Evolutionary conservation across 2,329 filamentous ascomycete species (phyloP).

Genomic region (Pseudogymnoascus verrucosus): DNA sequence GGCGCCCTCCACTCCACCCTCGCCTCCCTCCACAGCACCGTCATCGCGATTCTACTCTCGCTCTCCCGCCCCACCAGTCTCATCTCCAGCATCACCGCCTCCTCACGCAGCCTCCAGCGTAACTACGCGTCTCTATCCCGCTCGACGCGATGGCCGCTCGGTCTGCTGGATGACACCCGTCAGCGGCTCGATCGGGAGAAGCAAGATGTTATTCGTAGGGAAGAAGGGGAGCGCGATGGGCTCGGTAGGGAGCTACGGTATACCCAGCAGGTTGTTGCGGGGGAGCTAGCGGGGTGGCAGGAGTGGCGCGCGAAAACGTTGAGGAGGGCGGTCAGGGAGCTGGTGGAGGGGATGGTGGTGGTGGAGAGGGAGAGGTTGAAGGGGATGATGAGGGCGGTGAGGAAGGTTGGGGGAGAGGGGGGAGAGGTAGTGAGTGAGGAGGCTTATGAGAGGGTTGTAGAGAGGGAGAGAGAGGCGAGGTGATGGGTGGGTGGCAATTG

Average conservation of each 20-base stretch:
- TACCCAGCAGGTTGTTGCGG: constrained; percentile 87
- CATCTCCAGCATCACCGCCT: constrained; percentile 65
- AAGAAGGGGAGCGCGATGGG: constrained; percentile 60
- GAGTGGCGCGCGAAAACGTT: constrained; percentile 77
- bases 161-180: constrained; percentile 79
- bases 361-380: constrained; percentile 72
- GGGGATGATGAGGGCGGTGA: constrained; percentile 70
- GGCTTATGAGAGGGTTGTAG: neutral
- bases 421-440: neutral
- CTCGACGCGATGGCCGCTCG: constrained; percentile 70
- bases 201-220: constrained; percentile 67
- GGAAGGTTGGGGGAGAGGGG: constrained; percentile 26
- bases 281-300: constrained; percentile 89
- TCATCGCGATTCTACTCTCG: constrained; percentile 70
- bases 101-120: constrained; percentile 70
- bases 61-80: constrained; percentile 72
- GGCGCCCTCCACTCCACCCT: constrained; percentile 67
- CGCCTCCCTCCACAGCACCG: constrained; percentile 73
- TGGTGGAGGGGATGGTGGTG: constrained; percentile 72
- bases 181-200: constrained; percentile 76
- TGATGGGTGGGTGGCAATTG: neutral
- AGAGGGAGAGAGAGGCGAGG: neutral
- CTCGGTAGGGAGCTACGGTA: constrained; percentile 79
- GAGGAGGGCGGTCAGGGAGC: constrained; percentile 62
- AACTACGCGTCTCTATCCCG: constrained; percentile 67